Percentiles rank a stretch among this genome's conserved stretches.
Evolutionary conservation across 1,284 basidiomycete genomes (phyloP).

Genomic region (Ustilago shanxiensis): DNA sequence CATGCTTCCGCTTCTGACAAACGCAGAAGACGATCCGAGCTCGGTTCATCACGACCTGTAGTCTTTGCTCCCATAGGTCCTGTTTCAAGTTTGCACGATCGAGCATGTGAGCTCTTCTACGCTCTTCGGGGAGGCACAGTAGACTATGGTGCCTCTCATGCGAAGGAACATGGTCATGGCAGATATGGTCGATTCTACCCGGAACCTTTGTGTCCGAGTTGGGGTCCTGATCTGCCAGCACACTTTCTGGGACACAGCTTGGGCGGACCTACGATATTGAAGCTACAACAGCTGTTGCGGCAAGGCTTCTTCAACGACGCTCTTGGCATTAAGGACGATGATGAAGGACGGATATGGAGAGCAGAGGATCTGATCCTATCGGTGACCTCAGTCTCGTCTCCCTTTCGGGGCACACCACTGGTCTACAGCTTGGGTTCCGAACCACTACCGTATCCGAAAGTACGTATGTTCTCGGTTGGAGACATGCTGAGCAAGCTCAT

Average conservation of each 20-base stretch:
- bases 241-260: conserved; percentile 76
- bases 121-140: conserved; percentile 74
- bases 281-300: conserved; percentile 48
- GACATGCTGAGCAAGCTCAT: conserved; percentile 47
- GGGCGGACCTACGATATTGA: conserved; percentile 68
- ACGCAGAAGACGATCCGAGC: conserved; percentile 1
- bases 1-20: background rate
- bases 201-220: conserved; percentile 73
- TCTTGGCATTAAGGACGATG: conserved; percentile 8
- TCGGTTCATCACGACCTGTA: conserved; percentile 19
- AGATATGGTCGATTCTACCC: conserved; percentile 73
- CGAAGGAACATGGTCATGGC: conserved; percentile 70
- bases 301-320: conserved; percentile 49
- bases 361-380: conserved; percentile 42
- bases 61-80: conserved; percentile 70
- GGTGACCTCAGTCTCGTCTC: conserved; percentile 52
- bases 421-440: conserved; percentile 54
- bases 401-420: conserved; percentile 55
- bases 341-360: background rate
- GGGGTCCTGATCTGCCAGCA: conserved; percentile 72
- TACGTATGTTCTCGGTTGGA: conserved; percentile 49
- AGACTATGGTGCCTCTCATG: conserved; percentile 72
- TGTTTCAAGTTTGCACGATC: conserved; percentile 76
- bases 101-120: conserved; percentile 76
- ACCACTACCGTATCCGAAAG: conserved; percentile 42